Evolutionary conservation across 495 filamentous ascomycete species (phyloP).

Genomic region (Echria macrotheca): DNA sequence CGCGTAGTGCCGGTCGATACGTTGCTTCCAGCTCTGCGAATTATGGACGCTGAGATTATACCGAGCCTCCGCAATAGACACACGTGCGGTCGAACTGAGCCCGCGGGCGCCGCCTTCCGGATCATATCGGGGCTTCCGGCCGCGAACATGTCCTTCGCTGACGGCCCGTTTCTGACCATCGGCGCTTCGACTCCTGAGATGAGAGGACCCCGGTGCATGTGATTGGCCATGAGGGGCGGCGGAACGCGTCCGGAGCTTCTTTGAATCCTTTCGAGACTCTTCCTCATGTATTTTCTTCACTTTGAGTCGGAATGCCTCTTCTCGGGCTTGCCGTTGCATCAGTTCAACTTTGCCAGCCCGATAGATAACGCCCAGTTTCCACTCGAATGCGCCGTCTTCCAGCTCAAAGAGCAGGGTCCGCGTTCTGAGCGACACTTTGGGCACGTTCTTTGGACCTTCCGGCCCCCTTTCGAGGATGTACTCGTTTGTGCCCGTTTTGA

Average conservation of each 20-base stretch:
- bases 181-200: conserved; percentile 49
- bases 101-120: conserved; percentile 62
- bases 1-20: conserved; percentile 71
- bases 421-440: conserved; percentile 73
- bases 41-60: conserved; percentile 73
- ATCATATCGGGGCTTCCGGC: conserved; percentile 57
- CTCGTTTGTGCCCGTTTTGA: conserved; percentile 78
- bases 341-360: conserved; percentile 82
- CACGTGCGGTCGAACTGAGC: conserved; percentile 61
- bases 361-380: conserved; percentile 91
- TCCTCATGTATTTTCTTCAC: conserved; percentile 72
- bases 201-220: conserved; percentile 23
- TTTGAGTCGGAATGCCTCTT: conserved; percentile 86
- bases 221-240: conserved; percentile 41
- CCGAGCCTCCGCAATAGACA: conserved; percentile 69
- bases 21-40: conserved; percentile 84
- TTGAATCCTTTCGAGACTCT: conserved; percentile 48
- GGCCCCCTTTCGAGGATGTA: conserved; percentile 78
- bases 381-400: conserved; percentile 95
- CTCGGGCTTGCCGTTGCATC: conserved; percentile 77
- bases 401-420: conserved; percentile 82
- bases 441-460: conserved; percentile 78
- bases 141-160: conserved; percentile 22
- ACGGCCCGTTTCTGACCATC: conserved; percentile 37
- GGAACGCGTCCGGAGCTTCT: conserved; percentile 43